phyloP scores from a whole-genome alignment of 495 filamentous ascomycete genomes.

The Aspergillus baeticus region DNA sequence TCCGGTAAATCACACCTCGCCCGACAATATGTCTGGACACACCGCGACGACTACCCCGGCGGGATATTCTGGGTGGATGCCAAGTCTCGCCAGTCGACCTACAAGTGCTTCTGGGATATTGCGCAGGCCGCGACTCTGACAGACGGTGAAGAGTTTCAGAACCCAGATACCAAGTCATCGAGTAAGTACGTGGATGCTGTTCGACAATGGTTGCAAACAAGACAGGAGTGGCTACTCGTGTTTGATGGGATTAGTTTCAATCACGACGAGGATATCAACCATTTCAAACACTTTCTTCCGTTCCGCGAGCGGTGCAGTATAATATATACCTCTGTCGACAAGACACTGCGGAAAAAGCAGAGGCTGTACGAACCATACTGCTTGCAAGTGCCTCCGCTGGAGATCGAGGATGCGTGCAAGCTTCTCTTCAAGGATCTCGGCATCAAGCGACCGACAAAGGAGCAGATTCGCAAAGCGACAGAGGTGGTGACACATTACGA shows the following conservation, averaged over 20 bases:
- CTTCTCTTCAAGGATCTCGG: slow-evolving; percentile 56
- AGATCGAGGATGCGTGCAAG: slow-evolving; percentile 57
- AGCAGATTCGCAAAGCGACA: slow-evolving; percentile 58
- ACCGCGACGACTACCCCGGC: slow-evolving; percentile 64
- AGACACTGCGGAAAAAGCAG: slow-evolving; percentile 63
- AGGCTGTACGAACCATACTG: slow-evolving; percentile 73
- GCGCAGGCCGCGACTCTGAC: slow-evolving; percentile 62
- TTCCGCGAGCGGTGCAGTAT: slow-evolving; percentile 66
- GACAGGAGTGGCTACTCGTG: slow-evolving; percentile 72
- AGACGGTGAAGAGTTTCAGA: slow-evolving; percentile 36
- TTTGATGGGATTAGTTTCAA: slow-evolving; percentile 74
- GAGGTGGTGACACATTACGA: slow-evolving; percentile 71
- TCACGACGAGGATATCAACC: slow-evolving; percentile 52
- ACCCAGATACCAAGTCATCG: slow-evolving; percentile 40
- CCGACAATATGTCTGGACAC: slow-evolving; percentile 72
- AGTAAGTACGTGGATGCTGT: slow-evolving; percentile 60
- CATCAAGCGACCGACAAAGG: slow-evolving; percentile 48
- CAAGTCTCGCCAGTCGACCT: slow-evolving; percentile 60
- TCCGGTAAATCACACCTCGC: slow-evolving; percentile 82
- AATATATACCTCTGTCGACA: slow-evolving; percentile 75
- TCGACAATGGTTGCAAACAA: slow-evolving; percentile 65
- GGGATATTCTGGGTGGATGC: slow-evolving; percentile 82
- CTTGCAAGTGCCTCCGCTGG: slow-evolving; percentile 59
- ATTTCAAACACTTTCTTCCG: slow-evolving; percentile 65
- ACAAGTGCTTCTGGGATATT: slow-evolving; percentile 73